Evolutionary conservation across 2,329 filamentous ascomycete genomes (phyloP).

Genomic region (Calonectria multiphialidica): DNA sequence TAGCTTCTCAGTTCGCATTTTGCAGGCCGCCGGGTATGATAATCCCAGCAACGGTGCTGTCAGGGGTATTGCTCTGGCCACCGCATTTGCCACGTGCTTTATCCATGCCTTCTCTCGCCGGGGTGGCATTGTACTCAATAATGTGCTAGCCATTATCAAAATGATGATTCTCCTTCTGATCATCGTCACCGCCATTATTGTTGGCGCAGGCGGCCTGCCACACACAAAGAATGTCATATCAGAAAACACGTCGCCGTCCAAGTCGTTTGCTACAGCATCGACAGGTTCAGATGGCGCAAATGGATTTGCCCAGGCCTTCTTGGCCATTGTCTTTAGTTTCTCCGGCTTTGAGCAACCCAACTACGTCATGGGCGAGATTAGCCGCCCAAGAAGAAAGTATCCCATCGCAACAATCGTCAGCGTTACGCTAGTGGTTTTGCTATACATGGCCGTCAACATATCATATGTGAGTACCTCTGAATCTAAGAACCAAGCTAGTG

Average conservation of each 20-base stretch:
- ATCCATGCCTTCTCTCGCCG: conserved; percentile 62
- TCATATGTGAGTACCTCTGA: conserved; percentile 47
- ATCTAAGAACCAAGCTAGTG: too few species aligned
- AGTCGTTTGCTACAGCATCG: conserved; percentile 39
- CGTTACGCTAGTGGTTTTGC: conserved; percentile 44
- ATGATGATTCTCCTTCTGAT: conserved; percentile 61
- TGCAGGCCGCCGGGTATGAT: conserved; percentile 48
- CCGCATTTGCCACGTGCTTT: conserved; percentile 57
- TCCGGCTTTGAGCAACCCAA: conserved; percentile 55
- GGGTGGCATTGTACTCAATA: conserved; percentile 64
- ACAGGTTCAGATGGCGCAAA: conserved; percentile 46
- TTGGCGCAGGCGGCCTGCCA: conserved; percentile 42
- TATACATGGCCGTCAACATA: conserved; percentile 54
- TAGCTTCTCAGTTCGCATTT: conserved; percentile 56
- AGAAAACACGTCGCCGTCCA: conserved; percentile 41
- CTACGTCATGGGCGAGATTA: conserved; percentile 51
- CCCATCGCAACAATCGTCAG: conserved; percentile 47
- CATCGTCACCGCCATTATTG: conserved; percentile 48
- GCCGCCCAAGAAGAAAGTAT: conserved; percentile 47
- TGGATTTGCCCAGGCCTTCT: conserved; percentile 53
- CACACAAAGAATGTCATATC: conserved; percentile 40
- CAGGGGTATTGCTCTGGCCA: conserved; percentile 60
- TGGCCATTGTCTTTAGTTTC: conserved; percentile 57
- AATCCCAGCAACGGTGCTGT: conserved; percentile 48
- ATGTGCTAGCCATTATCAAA: conserved; percentile 63